A percentile compares a stretch with the other conserved stretches of the same genome.
Evolutionary conservation across 495 filamentous ascomycete genomes (phyloP).

Genomic region (Penicillium canescens): DNA sequence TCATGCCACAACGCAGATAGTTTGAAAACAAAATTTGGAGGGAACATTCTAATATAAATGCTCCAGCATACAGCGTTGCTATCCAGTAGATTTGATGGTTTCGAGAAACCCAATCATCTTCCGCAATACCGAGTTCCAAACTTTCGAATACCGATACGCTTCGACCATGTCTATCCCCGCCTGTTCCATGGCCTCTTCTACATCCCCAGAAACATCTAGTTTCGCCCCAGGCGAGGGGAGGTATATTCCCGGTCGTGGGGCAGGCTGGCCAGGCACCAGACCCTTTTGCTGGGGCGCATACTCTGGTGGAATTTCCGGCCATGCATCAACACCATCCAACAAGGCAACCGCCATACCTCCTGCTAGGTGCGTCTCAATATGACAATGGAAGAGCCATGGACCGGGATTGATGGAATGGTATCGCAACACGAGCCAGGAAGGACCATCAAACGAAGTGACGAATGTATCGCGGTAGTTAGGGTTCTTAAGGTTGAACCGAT

Average conservation of each 20-base stretch:
- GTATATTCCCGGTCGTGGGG: background rate
- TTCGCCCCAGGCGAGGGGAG: background rate
- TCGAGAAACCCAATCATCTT: background rate
- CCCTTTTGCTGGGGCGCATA: conserved; percentile 6
- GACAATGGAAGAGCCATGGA: conserved; percentile 53
- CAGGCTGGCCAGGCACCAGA: background rate
- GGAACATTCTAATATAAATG: no score
- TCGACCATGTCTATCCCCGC: background rate
- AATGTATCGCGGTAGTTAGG: conserved; percentile 47
- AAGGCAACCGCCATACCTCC: conserved; percentile 51
- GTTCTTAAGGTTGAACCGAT: conserved; percentile 46
- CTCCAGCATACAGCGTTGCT: no score
- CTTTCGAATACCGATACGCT: background rate
- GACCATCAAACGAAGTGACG: conserved; percentile 28
- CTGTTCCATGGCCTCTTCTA: background rate
- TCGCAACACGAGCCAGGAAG: conserved; percentile 48
- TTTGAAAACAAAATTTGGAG: no score
- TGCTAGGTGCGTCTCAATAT: conserved; percentile 50
- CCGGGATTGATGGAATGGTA: conserved; percentile 55
- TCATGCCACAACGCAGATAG: no score
- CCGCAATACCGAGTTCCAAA: background rate
- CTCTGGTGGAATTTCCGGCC: conserved; percentile 34
- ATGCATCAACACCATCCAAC: conserved; percentile 51
- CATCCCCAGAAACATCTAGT: background rate
- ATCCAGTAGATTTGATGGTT: background rate